Conservation (phyloP, 225 moss, liverwort and hornwort species). For the Straminergon stramineum region DNA sequence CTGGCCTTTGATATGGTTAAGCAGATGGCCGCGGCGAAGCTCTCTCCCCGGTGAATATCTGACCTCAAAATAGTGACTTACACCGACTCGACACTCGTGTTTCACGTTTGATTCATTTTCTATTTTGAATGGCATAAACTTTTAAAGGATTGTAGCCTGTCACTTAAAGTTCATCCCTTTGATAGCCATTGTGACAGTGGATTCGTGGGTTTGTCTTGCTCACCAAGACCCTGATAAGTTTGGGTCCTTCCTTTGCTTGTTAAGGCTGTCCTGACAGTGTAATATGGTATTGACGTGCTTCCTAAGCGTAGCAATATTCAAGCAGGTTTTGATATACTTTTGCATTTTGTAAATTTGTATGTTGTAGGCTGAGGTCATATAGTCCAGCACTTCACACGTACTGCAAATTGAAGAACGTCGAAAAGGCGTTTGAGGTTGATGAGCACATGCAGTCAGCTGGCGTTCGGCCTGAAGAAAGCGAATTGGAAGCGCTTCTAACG, state of each 20-base stretch:
- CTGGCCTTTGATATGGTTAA: conserved; percentile 94
- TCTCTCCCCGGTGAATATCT: conserved; percentile 55
- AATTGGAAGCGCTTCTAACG: conserved; percentile 64
- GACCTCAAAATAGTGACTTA: neutral
- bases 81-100: neutral
- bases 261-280: neutral
- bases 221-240: neutral
- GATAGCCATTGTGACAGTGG: neutral
- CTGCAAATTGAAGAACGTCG: conserved; percentile 61
- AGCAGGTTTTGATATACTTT: neutral
- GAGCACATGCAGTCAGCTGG: conserved; percentile 77
- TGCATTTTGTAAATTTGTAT: neutral
- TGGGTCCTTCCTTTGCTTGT: neutral
- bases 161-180: neutral
- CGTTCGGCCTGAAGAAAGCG: conserved; percentile 72
- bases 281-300: neutral
- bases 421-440: conserved; percentile 90
- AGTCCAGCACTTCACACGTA: conserved; percentile 78
- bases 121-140: neutral
- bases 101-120: neutral
- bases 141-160: neutral
- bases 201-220: neutral
- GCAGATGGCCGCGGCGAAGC: conserved; percentile 76
- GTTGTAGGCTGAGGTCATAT: conserved; percentile 67
- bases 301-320: neutral